Evolutionary conservation across 108 stramenopile species (phyloP).

Genomic region (Tribonema minus): DNA sequence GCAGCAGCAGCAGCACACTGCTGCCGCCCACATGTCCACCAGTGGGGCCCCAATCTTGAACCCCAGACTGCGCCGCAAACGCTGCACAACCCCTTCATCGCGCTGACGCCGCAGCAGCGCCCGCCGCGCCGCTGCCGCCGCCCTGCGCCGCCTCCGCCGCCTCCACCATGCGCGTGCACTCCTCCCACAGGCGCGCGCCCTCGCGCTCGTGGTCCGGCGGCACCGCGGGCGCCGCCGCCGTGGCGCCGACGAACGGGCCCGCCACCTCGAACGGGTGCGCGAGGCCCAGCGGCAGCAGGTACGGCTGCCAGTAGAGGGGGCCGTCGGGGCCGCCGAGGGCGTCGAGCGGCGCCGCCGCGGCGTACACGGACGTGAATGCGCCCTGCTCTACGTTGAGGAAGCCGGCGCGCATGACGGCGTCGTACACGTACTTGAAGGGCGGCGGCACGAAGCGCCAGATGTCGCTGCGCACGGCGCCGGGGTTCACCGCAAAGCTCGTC

Average conservation of each 20-base stretch:
- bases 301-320: conserved; percentile 36
- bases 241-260: neutral
- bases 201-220: neutral
- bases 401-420: conserved; percentile 21
- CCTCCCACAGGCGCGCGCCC: neutral
- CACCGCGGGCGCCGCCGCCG: neutral
- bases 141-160: neutral
- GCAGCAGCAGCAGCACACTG: neutral
- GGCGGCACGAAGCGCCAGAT: conserved; percentile 48
- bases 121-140: too few relatives aligned
- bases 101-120: too few relatives aligned
- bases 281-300: conserved; percentile 30
- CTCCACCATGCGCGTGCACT: neutral
- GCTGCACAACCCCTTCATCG: too few relatives aligned
- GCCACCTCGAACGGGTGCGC: conserved; percentile 9
- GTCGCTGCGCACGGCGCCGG: conserved; percentile 55
- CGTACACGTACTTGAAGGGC: neutral
- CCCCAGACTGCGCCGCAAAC: too few relatives aligned
- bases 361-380: conserved; percentile 14
- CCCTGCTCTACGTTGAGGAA: conserved; percentile 45
- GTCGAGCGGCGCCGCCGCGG: conserved; percentile 10
- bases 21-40: neutral
- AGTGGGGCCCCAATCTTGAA: neutral
- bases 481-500: conserved; percentile 48
- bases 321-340: neutral